These are phyloP conservation scores for Schizothecium vesticola DNA, from an alignment of 495 filamentous ascomycete genomes.

Conservation along the genomic window DNA sequence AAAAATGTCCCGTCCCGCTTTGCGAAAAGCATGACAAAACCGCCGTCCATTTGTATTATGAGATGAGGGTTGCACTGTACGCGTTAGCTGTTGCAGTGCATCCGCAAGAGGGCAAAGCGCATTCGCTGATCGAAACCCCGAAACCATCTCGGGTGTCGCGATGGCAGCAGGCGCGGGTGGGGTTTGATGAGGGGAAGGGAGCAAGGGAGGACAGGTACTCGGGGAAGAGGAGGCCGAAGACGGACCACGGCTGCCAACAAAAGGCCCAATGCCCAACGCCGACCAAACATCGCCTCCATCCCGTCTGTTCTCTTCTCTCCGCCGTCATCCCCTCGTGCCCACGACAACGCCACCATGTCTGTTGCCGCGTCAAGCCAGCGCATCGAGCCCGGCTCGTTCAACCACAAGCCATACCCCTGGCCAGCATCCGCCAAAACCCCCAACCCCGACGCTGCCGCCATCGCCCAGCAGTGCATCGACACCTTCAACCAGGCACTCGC, in stretches of 20 bases:
- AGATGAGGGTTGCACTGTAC: not conserved
- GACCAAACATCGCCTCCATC: not conserved
- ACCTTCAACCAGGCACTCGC: conserved; percentile 46
- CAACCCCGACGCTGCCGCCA: conserved; percentile 39
- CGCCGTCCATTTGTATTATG: not conserved
- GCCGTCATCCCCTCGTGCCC: not conserved
- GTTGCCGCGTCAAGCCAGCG: conserved; percentile 42
- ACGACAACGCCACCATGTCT: not conserved
- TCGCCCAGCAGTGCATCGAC: conserved; percentile 41
- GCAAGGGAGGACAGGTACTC: not conserved
- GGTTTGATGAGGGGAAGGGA: not conserved
- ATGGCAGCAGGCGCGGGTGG: not conserved
- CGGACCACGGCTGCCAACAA: not conserved
- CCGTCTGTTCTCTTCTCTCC: not conserved
- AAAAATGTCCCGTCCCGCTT: not conserved
- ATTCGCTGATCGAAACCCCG: not conserved
- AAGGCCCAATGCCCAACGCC: not conserved
- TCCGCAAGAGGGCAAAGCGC: not conserved
- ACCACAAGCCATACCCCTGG: conserved; percentile 42
- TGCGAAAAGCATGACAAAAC: not conserved
- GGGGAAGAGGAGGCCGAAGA: not conserved
- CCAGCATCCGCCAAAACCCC: conserved; percentile 25
- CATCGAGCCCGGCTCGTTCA: conserved; percentile 55
- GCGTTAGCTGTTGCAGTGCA: too few species aligned
- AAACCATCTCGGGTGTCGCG: not conserved